These are phyloP conservation scores for Tetrapisispora fleetii DNA, from an alignment of 805 yeast genomes.

Conservation along the genomic window DNA sequence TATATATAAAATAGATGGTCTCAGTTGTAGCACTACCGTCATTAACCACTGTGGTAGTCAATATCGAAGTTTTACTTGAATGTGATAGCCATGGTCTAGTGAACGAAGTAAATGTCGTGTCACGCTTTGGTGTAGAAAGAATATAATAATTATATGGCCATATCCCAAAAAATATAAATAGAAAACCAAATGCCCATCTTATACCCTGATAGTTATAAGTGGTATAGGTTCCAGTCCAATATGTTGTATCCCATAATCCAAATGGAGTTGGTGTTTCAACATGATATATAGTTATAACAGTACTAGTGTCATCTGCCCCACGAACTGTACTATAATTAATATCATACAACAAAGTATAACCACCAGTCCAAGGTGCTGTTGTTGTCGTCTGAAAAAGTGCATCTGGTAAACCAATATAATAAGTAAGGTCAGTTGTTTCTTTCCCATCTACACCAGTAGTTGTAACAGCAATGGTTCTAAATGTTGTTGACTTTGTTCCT, in stretches of 20 bases:
- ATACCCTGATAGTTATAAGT: not conserved
- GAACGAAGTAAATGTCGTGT: not conserved
- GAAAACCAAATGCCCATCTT: not conserved
- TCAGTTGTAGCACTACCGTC: not conserved
- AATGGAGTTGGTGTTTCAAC: constrained; percentile 6
- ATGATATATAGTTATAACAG: constrained; percentile 3
- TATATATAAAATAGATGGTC: not conserved
- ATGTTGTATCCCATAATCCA: not conserved
- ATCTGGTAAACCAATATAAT: not conserved
- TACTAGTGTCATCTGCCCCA: constrained; percentile 1
- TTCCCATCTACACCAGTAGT: not conserved
- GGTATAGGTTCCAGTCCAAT: not conserved
- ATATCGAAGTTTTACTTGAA: not conserved
- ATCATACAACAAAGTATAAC: not conserved
- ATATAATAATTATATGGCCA: not conserved
- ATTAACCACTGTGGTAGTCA: not conserved
- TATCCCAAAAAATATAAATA: not conserved
- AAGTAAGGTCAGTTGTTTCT: not conserved
- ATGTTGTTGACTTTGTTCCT: not conserved
- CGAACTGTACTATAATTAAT: not conserved
- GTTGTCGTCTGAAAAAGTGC: not conserved
- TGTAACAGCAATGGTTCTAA: not conserved
- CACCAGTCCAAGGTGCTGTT: not conserved
- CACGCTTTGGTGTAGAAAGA: not conserved
- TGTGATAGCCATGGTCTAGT: not conserved